Evolutionary conservation across 257 asterid species (phyloP), one percentile per base, ranked within the genome.

Genomic region (Avicennia marina): DNA sequence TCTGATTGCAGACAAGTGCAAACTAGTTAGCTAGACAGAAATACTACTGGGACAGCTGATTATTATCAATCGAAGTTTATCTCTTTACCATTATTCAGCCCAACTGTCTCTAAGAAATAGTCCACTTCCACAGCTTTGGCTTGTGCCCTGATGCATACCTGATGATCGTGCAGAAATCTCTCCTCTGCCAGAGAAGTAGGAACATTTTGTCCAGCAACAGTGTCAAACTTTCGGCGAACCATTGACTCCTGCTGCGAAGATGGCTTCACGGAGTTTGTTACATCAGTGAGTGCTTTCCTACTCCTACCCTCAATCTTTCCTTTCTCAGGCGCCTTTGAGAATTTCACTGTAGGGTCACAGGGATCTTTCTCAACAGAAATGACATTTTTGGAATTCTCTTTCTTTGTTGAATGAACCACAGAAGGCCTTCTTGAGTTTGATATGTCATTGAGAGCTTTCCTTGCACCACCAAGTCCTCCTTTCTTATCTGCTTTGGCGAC

Each of bases 401-500:
- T 84, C 72, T 68, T 76, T 39, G 73, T 64, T 6, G 82, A 56
- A 57, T 56, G 82, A 54, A 72, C 61, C 42, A 60, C 55, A 43
- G 75, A 65, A 48, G 87, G 83, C 58, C 75, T 87, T 61, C 82
- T 78, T 10, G 98, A 78, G 75, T 85, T 88, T 7, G 98, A 83
- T 71, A 88, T 88, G 74, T 91, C 96, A 15, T 83, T 83, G 6
- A 91, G 89, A 34, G 96, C 95, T 72, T 71, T 91, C 75, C 98
- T 70, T 60, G 81, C 85, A 18, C 82, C 79, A 19, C 65, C 47
- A 46, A 57, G 52, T 36, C 78, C 65, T 53, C 27, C 75, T 61
- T 73, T 83, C 72, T 81, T 88, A 49, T 65, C 72, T 29, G 72
- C 71, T 72, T 72, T 81, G 31, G 74, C 40, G 4, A 50, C 25